These are phyloP conservation scores for Sanguinoderma infundibulare DNA, from an alignment of 1,284 basidiomycete species.

Conservation along the genomic window DNA sequence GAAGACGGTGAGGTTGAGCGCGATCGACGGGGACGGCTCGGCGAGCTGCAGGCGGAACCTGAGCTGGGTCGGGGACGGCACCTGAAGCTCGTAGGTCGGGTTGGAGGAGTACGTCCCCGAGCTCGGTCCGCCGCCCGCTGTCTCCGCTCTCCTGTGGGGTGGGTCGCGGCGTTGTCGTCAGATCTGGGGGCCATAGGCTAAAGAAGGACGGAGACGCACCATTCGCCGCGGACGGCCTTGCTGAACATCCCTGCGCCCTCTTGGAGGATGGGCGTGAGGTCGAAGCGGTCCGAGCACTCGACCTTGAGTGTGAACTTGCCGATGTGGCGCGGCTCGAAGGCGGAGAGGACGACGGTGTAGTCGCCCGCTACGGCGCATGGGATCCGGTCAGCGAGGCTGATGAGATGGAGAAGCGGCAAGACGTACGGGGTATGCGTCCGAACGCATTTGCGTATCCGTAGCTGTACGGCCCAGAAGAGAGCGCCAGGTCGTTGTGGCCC, in stretches of 20 bases:
- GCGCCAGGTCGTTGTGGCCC: slow-evolving; percentile 67
- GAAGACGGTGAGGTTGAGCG: slow-evolving; percentile 69
- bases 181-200: neutral
- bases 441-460: slow-evolving; percentile 74
- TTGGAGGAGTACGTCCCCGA: slow-evolving; percentile 68
- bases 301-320: slow-evolving; percentile 70
- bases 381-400: neutral
- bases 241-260: slow-evolving; percentile 94
- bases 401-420: neutral
- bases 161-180: too few relatives aligned
- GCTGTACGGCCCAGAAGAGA: slow-evolving; percentile 81
- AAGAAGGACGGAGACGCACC: slow-evolving; percentile 50
- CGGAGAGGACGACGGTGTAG: slow-evolving; percentile 84
- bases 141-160: slow-evolving; percentile 49
- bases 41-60: slow-evolving; percentile 73
- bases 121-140: slow-evolving; percentile 70
- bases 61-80: slow-evolving; percentile 47
- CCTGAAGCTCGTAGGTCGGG: slow-evolving; percentile 67
- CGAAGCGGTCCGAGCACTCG: slow-evolving; percentile 65
- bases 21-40: slow-evolving; percentile 45
- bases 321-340: slow-evolving; percentile 76
- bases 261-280: slow-evolving; percentile 78
- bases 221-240: slow-evolving; percentile 66
- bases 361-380: slow-evolving; percentile 62
- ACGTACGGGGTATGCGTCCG: slow-evolving; percentile 61